Evolutionary conservation across 2,329 filamentous ascomycete genomes (phyloP), one percentile per base, ranked within the genome.

Genomic region (Colletotrichum euphorbiae): DNA sequence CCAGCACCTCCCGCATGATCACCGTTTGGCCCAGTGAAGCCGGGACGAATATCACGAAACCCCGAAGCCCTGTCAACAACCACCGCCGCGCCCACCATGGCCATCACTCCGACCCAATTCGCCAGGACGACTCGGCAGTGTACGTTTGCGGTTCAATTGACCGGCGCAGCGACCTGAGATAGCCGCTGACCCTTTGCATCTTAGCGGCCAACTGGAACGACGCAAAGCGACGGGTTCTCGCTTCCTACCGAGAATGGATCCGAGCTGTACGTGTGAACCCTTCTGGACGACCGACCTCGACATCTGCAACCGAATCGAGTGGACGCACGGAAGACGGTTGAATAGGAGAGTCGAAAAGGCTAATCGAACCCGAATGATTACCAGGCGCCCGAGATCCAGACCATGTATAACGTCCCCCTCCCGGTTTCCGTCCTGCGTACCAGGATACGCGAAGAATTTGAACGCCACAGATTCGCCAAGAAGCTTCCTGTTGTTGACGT

Each of bases 381-480:
- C 15, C 79, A 99, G 96, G 94, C 94, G 45, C 95, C 96, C 70
- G 94, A 98, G 80, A 95, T 99, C 77, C 96, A 98, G 81, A 92
- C 90, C 70, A 97, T 98, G 93, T 99, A 99, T 89, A 92, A 92
- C 71, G 85, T 99, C 77, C 93, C 93, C 78, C 89, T 97, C 77
- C 94, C 95, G 60, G 90, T 98, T 60, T 92, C 95, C 45, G 86
- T 88, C 71, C 90, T 99, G 78, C 92, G 96, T 74, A 97, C 95
- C 68, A 95, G 97, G 83, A 92, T 98, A 80, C 89, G 96, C 79
- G 92, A 98, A 83, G 94, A 99, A 79, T 99, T 98, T 79, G 96
- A 99, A 86, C 89, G 93, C 78, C 91, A 98, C 84, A 88, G 96
- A 85, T 98, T 92, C 79, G 94, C 97, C 73, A 93, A 92, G 80